Percentiles rank a stretch among this genome's conserved stretches.
Conservation (phyloP, 2,329 filamentous ascomycete genomes). For the Thermothelomyces thermophilus region DNA sequence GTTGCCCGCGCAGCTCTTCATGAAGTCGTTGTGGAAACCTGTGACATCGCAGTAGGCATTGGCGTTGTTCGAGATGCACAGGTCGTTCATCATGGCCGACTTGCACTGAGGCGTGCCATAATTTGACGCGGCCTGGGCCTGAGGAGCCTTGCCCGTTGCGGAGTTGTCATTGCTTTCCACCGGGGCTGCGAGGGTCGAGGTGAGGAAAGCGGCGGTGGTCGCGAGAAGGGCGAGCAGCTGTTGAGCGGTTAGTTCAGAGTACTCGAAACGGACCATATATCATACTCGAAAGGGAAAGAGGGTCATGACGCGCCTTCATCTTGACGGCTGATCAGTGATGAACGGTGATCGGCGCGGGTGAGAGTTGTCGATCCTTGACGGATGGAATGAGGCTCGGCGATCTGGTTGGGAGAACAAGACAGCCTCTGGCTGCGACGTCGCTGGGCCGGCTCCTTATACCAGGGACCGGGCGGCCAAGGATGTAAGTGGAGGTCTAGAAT, state of each 20-base stretch:
- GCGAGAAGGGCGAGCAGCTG: conserved; percentile 11
- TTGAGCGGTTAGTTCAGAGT: neutral
- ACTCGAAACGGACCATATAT: neutral
- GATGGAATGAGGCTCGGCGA: neutral
- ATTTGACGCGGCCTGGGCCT: neutral
- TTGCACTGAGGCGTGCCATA: conserved; percentile 17
- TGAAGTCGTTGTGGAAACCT: conserved; percentile 19
- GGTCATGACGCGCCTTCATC: conserved; percentile 14
- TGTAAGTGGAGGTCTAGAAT: neutral
- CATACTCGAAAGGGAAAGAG: neutral
- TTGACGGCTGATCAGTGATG: neutral
- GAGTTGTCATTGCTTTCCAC: neutral
- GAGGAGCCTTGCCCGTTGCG: neutral
- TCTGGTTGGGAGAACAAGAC: neutral
- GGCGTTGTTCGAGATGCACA: conserved; percentile 17
- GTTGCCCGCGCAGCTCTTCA: conserved; percentile 14
- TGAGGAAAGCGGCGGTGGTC: conserved; percentile 2
- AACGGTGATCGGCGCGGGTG: neutral
- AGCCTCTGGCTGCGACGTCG: neutral
- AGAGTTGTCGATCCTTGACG: conserved; percentile 5
- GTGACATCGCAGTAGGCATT: conserved; percentile 16
- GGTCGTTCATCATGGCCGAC: conserved; percentile 6
- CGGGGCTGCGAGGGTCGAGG: conserved; percentile 1
- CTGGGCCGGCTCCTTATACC: neutral
- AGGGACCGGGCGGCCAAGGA: neutral